Percentiles rank a stretch among this genome's conserved stretches.
phyloP scores from a whole-genome alignment of 192 early-diverging fungal species.

The Entomortierella parvispora region DNA sequence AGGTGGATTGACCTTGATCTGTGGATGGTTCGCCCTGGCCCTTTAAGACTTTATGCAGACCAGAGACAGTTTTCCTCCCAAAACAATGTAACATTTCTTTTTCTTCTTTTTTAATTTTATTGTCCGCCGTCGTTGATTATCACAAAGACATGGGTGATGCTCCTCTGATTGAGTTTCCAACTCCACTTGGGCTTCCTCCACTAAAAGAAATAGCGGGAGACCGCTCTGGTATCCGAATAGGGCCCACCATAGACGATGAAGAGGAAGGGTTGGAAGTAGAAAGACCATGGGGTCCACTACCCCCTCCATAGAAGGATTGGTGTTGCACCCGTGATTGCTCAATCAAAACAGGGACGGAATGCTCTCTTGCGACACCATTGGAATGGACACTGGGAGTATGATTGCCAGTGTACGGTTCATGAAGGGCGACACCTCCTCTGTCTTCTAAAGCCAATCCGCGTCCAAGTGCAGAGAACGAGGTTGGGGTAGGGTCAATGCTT shows the following conservation, averaged over 20 bases:
- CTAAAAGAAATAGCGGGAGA: conserved; percentile 20
- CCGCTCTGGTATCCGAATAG: conserved; percentile 37
- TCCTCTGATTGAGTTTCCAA: no score
- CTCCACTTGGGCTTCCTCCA: conserved; percentile 17
- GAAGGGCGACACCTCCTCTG: no score
- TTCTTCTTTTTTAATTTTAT: no score
- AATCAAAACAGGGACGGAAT: conserved; percentile 35
- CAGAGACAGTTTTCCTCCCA: not conserved
- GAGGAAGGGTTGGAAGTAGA: conserved; percentile 10
- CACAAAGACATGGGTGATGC: no score
- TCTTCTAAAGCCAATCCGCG: no score
- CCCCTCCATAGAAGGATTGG: not conserved
- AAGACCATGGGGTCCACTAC: not conserved
- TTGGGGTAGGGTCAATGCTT: no score
- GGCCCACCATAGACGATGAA: conserved; percentile 14
- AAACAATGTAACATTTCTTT: not conserved
- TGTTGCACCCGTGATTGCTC: not conserved
- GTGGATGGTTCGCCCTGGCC: conserved; percentile 61
- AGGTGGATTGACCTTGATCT: conserved; percentile 65
- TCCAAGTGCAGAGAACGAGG: not conserved
- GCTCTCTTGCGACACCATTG: conserved; percentile 5
- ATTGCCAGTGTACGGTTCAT: no score
- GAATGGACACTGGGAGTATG: conserved; percentile 1
- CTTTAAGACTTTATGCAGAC: not conserved
- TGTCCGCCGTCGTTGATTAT: no score